These are phyloP conservation scores for Albifimbria verrucaria DNA, from an alignment of 2,329 filamentous ascomycete genomes.

Conservation along the genomic window DNA sequence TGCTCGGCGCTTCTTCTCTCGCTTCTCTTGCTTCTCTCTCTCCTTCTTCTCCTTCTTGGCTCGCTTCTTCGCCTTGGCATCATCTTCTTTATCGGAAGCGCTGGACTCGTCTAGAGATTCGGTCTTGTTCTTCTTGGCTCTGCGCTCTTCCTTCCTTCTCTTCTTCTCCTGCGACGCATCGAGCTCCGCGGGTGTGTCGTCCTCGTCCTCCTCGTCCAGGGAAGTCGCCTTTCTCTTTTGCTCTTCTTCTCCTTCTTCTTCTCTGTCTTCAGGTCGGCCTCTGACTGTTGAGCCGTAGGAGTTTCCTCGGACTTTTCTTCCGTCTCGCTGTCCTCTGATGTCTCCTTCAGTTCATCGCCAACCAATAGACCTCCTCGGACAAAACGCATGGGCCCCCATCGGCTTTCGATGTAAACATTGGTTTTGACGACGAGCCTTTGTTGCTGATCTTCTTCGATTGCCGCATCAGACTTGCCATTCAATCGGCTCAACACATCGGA, in stretches of 20 bases:
- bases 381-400: constrained; percentile 80
- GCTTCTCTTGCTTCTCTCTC: constrained; percentile 25
- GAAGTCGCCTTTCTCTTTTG: constrained; percentile 38
- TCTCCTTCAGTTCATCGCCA: constrained; percentile 51
- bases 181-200: constrained; percentile 1
- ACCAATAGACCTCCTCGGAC: constrained; percentile 75
- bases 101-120: constrained; percentile 23
- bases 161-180: constrained; percentile 18
- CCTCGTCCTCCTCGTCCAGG: constrained; percentile 18
- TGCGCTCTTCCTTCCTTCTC: constrained; percentile 20
- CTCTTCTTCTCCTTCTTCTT: constrained; percentile 34
- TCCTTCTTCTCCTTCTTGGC: constrained; percentile 38
- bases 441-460: constrained; percentile 67
- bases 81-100: constrained; percentile 22
- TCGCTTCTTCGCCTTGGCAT: constrained; percentile 25
- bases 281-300: constrained; percentile 6
- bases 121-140: constrained; percentile 30
- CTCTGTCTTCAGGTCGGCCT: constrained; percentile 12
- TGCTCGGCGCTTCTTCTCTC: constrained; percentile 15
- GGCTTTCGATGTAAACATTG: constrained; percentile 68
- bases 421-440: constrained; percentile 68
- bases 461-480: constrained; percentile 80
- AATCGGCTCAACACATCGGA: constrained; percentile 82
- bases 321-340: constrained; percentile 19
- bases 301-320: constrained; percentile 11